phyloP scores from a whole-genome alignment of 345 rosid genomes.

The Ricinus communis region DNA sequence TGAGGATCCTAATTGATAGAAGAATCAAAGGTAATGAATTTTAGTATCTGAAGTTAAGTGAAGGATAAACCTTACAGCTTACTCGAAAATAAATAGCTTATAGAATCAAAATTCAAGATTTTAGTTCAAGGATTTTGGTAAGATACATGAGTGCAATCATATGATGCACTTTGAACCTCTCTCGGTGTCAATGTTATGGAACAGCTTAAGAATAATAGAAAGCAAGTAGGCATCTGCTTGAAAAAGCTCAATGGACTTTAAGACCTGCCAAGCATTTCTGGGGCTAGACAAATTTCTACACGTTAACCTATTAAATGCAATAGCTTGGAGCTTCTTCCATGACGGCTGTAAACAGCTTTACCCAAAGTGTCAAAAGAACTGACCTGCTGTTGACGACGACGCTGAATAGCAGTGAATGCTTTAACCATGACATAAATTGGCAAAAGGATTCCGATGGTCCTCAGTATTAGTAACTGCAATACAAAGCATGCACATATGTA shows the following conservation, averaged over 20 bases:
- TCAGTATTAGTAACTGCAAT: conserved; percentile 53
- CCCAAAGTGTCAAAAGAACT: neutral
- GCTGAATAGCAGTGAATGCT: conserved; percentile 48
- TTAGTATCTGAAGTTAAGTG: no score
- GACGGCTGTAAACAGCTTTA: no score
- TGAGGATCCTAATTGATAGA: conserved; percentile 29
- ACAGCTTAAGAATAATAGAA: neutral
- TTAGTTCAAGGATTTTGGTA: no score
- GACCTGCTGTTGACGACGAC: conserved; percentile 47
- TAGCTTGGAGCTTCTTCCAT: no score
- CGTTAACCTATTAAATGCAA: no score
- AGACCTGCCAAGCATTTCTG: no score
- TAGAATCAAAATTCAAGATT: no score
- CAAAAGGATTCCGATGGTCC: conserved; percentile 64
- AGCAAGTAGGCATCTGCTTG: neutral
- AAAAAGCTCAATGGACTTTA: no score
- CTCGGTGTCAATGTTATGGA: neutral
- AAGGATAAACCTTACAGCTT: neutral
- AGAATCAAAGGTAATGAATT: neutral
- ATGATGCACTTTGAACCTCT: neutral
- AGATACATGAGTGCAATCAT: neutral
- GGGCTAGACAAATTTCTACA: no score
- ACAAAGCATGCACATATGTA: neutral
- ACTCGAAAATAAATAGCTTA: neutral
- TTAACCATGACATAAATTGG: conserved; percentile 56